phyloP scores from a whole-genome alignment of 139 green algal genomes.

The Diplosphaera chodatii region DNA sequence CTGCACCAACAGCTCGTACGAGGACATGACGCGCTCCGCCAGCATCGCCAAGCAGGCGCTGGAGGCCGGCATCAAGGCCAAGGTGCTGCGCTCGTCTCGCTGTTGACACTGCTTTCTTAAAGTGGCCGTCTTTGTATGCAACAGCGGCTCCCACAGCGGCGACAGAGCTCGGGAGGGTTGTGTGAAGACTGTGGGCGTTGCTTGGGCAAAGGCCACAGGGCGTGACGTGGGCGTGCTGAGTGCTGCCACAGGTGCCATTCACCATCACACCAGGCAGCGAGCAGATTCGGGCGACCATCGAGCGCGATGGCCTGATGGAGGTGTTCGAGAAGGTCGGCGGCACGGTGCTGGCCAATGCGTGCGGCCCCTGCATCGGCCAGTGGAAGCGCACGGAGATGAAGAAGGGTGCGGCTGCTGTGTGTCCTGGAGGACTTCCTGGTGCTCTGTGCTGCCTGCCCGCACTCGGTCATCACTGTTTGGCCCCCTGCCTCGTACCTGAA shows the following conservation, averaged over 20 bases:
- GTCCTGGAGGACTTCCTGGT: too few species aligned
- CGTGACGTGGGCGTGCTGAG: too few species aligned
- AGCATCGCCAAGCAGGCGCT: slow-evolving; percentile 78
- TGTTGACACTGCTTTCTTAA: too few species aligned
- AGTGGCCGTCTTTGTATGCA: too few species aligned
- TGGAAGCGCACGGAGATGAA: slow-evolving; percentile 90
- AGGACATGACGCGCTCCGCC: slow-evolving; percentile 88
- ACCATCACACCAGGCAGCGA: slow-evolving; percentile 85
- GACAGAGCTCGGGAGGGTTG: too few species aligned
- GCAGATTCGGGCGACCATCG: slow-evolving; percentile 93
- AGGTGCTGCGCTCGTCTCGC: slow-evolving; percentile 34
- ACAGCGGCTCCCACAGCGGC: too few species aligned
- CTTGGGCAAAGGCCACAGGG: too few species aligned
- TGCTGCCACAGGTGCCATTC: slow-evolving; percentile 70
- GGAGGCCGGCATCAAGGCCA: slow-evolving; percentile 75
- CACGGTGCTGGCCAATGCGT: slow-evolving; percentile 92
- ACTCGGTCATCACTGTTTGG: too few species aligned
- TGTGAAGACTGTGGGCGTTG: too few species aligned
- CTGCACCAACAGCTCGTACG: slow-evolving; percentile 91
- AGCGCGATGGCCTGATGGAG: slow-evolving; percentile 83
- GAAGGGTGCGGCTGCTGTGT: slow-evolving; percentile 68
- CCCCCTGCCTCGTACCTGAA: too few species aligned
- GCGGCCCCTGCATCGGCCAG: slow-evolving; percentile 93
- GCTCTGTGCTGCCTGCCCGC: too few species aligned
- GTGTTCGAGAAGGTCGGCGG: slow-evolving; percentile 86